A percentile compares a stretch with the other conserved stretches of the same genome.
Conservation (phyloP, 2,329 filamentous ascomycete species). For the Calonectria pseudoturangicola region DNA sequence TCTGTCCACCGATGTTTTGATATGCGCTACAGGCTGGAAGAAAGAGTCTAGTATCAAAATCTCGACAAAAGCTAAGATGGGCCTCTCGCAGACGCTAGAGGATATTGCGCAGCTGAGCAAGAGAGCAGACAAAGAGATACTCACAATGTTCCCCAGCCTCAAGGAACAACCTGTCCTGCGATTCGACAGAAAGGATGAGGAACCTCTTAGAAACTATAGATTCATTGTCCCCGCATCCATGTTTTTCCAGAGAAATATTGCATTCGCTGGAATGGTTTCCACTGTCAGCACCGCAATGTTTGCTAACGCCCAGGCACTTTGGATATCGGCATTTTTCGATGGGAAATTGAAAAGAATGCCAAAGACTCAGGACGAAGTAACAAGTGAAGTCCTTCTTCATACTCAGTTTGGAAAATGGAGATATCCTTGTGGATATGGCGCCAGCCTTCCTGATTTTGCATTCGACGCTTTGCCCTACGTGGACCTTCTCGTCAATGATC, state of each 20-base stretch:
- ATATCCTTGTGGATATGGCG: conserved; percentile 79
- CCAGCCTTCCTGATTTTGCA: conserved; percentile 78
- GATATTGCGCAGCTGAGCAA: conserved; percentile 21
- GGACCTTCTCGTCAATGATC: conserved; percentile 74
- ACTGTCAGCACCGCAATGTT: conserved; percentile 57
- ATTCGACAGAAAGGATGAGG: conserved; percentile 42
- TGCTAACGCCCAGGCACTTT: conserved; percentile 65
- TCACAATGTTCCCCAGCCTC: conserved; percentile 44
- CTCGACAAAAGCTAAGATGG: conserved; percentile 27
- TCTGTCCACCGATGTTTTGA: conserved; percentile 65
- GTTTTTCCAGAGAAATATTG: conserved; percentile 53
- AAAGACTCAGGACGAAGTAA: conserved; percentile 60
- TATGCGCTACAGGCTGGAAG: conserved; percentile 73
- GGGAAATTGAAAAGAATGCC: conserved; percentile 62
- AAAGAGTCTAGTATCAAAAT: conserved; percentile 65
- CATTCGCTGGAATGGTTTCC: conserved; percentile 56
- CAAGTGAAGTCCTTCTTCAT: conserved; percentile 75
- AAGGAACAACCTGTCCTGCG: conserved; percentile 42
- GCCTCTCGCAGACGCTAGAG: not conserved
- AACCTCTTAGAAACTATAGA: conserved; percentile 48
- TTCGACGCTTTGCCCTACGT: conserved; percentile 82
- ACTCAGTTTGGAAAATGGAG: conserved; percentile 81
- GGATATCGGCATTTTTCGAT: conserved; percentile 74
- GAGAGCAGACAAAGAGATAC: conserved; percentile 44
- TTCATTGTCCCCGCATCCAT: conserved; percentile 50